Conservation (phyloP, 305 asterid genomes). For the Plantago rigida region DNA sequence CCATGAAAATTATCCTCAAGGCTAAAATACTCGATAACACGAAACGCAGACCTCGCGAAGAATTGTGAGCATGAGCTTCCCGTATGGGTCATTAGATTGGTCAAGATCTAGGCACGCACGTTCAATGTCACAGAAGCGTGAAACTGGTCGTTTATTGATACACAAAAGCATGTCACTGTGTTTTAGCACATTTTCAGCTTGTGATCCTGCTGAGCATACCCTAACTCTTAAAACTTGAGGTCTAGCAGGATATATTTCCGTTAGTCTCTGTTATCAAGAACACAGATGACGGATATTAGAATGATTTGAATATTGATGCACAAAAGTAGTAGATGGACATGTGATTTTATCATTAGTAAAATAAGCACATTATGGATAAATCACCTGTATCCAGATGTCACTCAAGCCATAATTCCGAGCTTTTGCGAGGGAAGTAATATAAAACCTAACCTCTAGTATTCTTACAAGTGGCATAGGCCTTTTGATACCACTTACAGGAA, state of each 20-base stretch:
- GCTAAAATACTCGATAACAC: background rate
- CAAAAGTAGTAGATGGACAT: constrained; percentile 6
- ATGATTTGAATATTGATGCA: background rate
- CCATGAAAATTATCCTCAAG: background rate
- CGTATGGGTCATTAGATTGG: constrained; percentile 42
- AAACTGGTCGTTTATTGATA: constrained; percentile 72
- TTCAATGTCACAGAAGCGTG: constrained; percentile 80
- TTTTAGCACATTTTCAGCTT: constrained; percentile 51
- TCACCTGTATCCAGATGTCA: constrained; percentile 89
- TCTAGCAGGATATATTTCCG: constrained; percentile 74
- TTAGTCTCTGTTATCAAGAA: constrained; percentile 51
- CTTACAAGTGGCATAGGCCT: constrained; percentile 81
- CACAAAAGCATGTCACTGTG: constrained; percentile 96
- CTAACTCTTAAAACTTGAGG: constrained; percentile 86
- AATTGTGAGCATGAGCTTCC: constrained; percentile 61
- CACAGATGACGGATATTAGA: background rate
- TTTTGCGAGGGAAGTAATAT: constrained; percentile 87
- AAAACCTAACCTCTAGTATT: constrained; percentile 79
- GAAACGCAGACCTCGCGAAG: constrained; percentile 63
- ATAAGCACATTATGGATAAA: background rate
- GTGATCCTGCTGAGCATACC: constrained; percentile 89
- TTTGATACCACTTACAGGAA: constrained; percentile 65
- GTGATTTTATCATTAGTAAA: constrained; percentile 11
- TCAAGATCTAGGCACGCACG: constrained; percentile 68
- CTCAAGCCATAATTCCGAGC: constrained; percentile 95